Percentiles rank a stretch among this genome's conserved stretches.
Conservation (phyloP, 345 rosid species). For the Salix viminalis region DNA sequence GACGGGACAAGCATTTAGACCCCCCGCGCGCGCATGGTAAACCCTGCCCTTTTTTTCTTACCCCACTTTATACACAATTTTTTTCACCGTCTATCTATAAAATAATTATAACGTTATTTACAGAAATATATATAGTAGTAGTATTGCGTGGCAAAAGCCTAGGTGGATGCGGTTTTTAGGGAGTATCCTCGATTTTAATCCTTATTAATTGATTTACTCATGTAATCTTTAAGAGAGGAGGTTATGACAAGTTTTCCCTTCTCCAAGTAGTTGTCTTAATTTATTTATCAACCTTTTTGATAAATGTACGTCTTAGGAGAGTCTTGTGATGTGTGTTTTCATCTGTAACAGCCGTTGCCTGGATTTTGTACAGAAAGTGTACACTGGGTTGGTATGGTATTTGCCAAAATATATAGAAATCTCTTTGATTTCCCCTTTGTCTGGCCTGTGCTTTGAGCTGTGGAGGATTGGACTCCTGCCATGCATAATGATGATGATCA, state of each 20-base stretch:
- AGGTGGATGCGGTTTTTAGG: constrained; percentile 55
- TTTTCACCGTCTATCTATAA: neutral
- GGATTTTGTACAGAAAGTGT: neutral
- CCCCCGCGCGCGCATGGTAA: constrained; percentile 6
- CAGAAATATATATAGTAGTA: neutral
- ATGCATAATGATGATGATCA: neutral
- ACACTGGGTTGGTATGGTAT: neutral
- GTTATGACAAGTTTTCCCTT: constrained; percentile 2
- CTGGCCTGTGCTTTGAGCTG: neutral
- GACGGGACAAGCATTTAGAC: constrained; percentile 13
- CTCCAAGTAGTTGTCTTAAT: neutral
- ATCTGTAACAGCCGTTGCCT: neutral
- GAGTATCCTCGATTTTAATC: constrained; percentile 46
- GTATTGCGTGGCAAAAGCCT: constrained; percentile 12
- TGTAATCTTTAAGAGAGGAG: constrained; percentile 27
- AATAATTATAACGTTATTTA: neutral
- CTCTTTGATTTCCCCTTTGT: neutral
- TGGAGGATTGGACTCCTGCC: neutral
- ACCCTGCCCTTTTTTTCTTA: neutral
- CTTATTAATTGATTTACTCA: constrained; percentile 19
- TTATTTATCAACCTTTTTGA: no score
- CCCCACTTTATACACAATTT: neutral
- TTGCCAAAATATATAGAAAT: neutral
- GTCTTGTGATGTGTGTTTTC: neutral
- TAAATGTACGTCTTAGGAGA: neutral